Evolutionary conservation across 805 yeast species (phyloP).

Genomic region (Priceomyces melissophilus): DNA sequence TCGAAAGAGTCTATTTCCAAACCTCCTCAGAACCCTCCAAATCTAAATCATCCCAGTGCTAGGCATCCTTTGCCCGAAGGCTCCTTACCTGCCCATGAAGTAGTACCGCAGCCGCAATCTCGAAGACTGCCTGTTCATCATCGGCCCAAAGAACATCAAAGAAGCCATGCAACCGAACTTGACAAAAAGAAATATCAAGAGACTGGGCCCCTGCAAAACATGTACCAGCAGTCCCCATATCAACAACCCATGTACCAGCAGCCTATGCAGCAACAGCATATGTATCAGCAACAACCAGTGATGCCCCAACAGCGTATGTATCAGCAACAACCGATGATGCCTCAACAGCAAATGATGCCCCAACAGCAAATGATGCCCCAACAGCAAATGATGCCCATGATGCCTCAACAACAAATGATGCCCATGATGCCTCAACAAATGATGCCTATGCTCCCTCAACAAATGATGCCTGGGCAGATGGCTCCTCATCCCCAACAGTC

Average conservation of each 20-base stretch:
- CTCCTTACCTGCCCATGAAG: too few species aligned
- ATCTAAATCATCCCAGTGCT: too few species aligned
- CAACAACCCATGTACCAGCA: constrained; percentile 1
- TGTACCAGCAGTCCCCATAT: background rate
- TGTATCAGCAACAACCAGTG: background rate
- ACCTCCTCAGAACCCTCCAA: too few species aligned
- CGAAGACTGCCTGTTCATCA: too few species aligned
- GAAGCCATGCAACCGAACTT: too few species aligned
- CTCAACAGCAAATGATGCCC: background rate
- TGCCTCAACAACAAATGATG: constrained; percentile 1
- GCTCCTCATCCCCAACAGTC: constrained; percentile 3
- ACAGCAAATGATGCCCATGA: constrained; percentile 3
- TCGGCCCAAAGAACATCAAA: too few species aligned
- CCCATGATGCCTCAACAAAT: constrained; percentile 3
- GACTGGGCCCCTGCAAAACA: background rate
- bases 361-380: constrained; percentile 1
- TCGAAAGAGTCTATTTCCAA: too few species aligned
- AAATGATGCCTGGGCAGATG: background rate
- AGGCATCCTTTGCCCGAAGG: too few species aligned
- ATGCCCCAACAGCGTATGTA: background rate
- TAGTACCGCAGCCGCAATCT: too few species aligned
- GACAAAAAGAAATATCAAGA: too few species aligned
- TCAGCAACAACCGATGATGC: constrained; percentile 2
- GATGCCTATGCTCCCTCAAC: constrained; percentile 3
- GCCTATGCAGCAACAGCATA: background rate